These are phyloP conservation scores for Dioscorea zingiberensis DNA, from an alignment of 106 monocot genomes.

Conservation along the genomic window DNA sequence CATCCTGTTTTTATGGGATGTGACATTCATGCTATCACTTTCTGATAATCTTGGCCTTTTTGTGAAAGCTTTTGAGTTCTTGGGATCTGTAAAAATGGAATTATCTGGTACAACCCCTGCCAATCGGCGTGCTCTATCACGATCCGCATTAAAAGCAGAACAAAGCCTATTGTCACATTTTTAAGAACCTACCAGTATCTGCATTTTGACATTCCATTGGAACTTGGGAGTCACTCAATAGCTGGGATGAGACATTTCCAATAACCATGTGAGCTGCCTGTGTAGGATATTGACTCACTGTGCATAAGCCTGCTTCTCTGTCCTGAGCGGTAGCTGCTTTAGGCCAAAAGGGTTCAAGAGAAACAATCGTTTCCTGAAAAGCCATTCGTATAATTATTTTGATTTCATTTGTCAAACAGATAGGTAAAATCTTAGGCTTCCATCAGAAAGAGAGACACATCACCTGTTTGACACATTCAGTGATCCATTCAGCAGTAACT, in stretches of 20 bases:
- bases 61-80: conserved; percentile 8
- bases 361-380: conserved; percentile 63
- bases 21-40: conserved; percentile 11
- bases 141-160: not conserved
- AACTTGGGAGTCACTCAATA: conserved; percentile 17
- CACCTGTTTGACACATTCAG: conserved; percentile 75
- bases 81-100: too few relatives aligned
- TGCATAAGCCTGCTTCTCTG: conserved; percentile 76
- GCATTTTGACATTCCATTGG: conserved; percentile 11
- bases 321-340: conserved; percentile 63
- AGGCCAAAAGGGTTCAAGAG: conserved; percentile 63
- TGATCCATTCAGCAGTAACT: conserved; percentile 87
- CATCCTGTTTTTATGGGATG: conserved; percentile 27
- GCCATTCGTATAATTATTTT: not conserved
- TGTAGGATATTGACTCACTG: conserved; percentile 73
- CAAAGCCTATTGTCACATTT: not conserved
- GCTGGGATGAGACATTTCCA: conserved; percentile 29
- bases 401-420: not conserved
- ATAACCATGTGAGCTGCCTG: conserved; percentile 53
- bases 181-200: conserved; percentile 26
- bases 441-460: not conserved
- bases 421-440: too few relatives aligned
- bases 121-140: not conserved
- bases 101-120: too few relatives aligned
- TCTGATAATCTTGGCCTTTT: conserved; percentile 48